Evolutionary conservation across 1,284 basidiomycete species (phyloP).

Genomic region (Amylostereum areolatum): DNA sequence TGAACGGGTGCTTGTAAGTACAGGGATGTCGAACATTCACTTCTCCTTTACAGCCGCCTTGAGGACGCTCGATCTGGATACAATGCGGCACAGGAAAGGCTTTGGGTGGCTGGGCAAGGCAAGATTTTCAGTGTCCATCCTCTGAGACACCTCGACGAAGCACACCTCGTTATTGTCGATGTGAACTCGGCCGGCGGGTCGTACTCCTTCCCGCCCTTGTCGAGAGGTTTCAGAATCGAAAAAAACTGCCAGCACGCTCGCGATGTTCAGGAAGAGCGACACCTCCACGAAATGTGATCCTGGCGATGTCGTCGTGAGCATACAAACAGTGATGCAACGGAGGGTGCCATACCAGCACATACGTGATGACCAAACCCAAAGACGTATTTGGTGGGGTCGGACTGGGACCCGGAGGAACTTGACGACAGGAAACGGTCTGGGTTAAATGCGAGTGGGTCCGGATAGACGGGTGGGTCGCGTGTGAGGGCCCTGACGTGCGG

Average conservation of each 20-base stretch:
- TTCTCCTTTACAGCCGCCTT: no score
- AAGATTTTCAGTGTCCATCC: not conserved
- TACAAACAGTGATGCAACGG: not conserved
- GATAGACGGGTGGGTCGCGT: slow-evolving; percentile 39
- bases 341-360: not conserved
- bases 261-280: not conserved
- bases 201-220: not conserved
- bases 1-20: no score
- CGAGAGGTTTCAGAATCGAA: not conserved
- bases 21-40: slow-evolving; percentile 3
- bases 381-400: not conserved
- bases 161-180: not conserved
- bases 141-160: not conserved
- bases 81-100: not conserved
- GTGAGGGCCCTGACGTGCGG: slow-evolving; percentile 34
- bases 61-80: no score
- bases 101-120: not conserved
- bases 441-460: slow-evolving; percentile 36
- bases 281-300: not conserved
- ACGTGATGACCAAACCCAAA: slow-evolving; percentile 1
- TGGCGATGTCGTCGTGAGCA: not conserved
- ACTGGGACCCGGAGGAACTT: not conserved
- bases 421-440: slow-evolving; percentile 40
- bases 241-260: not conserved
- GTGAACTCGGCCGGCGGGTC: not conserved